These are phyloP conservation scores for Didymellaceae sp. DNA, from an alignment of 2,329 filamentous ascomycete species.

Conservation along the genomic window DNA sequence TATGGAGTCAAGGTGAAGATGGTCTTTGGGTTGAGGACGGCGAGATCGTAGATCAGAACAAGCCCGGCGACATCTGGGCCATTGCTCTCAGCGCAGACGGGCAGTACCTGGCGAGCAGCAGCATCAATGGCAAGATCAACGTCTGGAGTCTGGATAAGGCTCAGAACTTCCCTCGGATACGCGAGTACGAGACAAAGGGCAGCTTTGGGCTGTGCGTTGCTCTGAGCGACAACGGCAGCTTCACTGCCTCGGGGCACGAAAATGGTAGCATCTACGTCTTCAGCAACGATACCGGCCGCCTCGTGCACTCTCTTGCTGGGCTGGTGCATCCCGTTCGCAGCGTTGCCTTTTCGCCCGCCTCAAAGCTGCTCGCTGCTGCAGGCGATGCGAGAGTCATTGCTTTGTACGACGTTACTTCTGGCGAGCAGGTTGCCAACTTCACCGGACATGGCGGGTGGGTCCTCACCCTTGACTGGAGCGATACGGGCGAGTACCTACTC, in stretches of 20 bases:
- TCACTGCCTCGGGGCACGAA: slow-evolving; percentile 91
- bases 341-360: slow-evolving; percentile 85
- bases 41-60: slow-evolving; percentile 59
- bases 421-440: slow-evolving; percentile 89
- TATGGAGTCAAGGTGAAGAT: slow-evolving; percentile 70
- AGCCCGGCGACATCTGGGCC: slow-evolving; percentile 81
- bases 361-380: slow-evolving; percentile 83
- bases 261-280: slow-evolving; percentile 93
- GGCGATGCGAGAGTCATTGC: slow-evolving; percentile 89
- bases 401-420: slow-evolving; percentile 89
- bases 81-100: slow-evolving; percentile 85
- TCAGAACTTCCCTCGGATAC: slow-evolving; percentile 67
- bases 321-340: slow-evolving; percentile 85
- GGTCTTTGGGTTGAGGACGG: slow-evolving; percentile 62
- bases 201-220: slow-evolving; percentile 91
- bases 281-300: slow-evolving; percentile 85
- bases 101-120: slow-evolving; percentile 82
- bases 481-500: slow-evolving; percentile 88
- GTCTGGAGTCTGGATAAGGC: slow-evolving; percentile 74
- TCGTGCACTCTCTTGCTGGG: slow-evolving; percentile 85
- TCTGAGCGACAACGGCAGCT: slow-evolving; percentile 76
- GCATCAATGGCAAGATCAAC: slow-evolving; percentile 84
- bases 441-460: slow-evolving; percentile 85
- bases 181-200: slow-evolving; percentile 88
- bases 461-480: slow-evolving; percentile 88